These are phyloP conservation scores for Apiosordaria backusii DNA, from an alignment of 495 filamentous ascomycete species.

Conservation along the genomic window DNA sequence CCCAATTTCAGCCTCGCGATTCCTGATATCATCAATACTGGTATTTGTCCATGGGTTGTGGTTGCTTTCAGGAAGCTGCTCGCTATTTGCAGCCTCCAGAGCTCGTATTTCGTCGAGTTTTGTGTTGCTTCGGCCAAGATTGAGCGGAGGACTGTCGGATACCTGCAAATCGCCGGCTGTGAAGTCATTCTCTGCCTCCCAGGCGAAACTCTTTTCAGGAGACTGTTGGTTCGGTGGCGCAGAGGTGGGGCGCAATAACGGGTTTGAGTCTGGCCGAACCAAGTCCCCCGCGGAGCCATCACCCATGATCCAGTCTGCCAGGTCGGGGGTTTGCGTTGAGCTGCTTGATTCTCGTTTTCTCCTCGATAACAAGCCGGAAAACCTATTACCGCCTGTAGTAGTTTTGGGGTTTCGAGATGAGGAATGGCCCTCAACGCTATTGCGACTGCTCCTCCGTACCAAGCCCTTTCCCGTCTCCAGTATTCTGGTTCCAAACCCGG, in stretches of 20 bases:
- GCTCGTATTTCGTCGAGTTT: conserved; percentile 42
- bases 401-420: conserved; percentile 15
- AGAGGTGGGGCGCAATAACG: conserved; percentile 37
- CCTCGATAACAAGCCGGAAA: conserved; percentile 26
- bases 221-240: conserved; percentile 35
- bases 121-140: conserved; percentile 39
- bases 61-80: conserved; percentile 5
- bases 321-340: conserved; percentile 2
- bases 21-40: conserved; percentile 50
- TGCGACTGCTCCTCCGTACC: conserved; percentile 35
- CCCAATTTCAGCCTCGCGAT: conserved; percentile 47
- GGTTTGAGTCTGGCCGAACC: conserved; percentile 15
- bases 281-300: conserved; percentile 36
- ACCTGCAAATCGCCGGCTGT: conserved; percentile 59
- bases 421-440: conserved; percentile 25
- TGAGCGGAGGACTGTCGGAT: conserved; percentile 57
- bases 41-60: conserved; percentile 18
- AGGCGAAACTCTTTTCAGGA: conserved; percentile 48
- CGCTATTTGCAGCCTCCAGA: conserved; percentile 34
- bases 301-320: conserved; percentile 22
- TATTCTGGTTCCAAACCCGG: conserved; percentile 30
- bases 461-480: conserved; percentile 35
- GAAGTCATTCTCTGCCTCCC: conserved; percentile 60
- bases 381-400: conserved; percentile 18
- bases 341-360: conserved; percentile 18